Percentiles rank a stretch among this genome's conserved stretches.
Conservation (phyloP, 225 moss, liverwort and hornwort species). For the Neckera pumila region DNA sequence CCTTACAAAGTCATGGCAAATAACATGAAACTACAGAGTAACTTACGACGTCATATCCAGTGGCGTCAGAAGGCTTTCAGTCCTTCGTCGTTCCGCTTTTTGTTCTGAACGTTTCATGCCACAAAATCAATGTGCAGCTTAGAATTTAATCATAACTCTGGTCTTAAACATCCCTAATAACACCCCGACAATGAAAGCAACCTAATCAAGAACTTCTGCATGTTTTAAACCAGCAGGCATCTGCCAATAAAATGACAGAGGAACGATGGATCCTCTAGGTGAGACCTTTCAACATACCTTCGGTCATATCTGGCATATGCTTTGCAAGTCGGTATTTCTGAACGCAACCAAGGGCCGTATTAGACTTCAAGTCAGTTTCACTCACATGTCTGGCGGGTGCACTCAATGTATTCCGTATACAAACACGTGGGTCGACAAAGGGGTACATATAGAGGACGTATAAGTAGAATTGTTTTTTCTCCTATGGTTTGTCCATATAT, state of each 20-base stretch:
- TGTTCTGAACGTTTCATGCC: conserved; percentile 12
- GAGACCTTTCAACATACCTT: conserved; percentile 36
- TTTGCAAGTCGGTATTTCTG: conserved; percentile 96
- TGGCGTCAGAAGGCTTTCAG: conserved; percentile 24
- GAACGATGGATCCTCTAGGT: neutral
- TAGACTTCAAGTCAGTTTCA: neutral
- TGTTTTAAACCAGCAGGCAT: neutral
- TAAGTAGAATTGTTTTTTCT: neutral
- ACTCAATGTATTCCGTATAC: neutral
- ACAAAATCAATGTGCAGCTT: neutral
- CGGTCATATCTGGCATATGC: conserved; percentile 81
- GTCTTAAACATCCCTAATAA: neutral
- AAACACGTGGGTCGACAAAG: neutral
- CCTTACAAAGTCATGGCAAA: neutral
- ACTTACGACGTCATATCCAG: conserved; percentile 53
- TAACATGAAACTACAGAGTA: neutral
- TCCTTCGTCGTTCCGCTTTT: conserved; percentile 37
- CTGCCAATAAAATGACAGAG: neutral
- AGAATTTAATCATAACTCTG: neutral
- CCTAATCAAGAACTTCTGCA: neutral
- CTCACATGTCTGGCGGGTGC: neutral
- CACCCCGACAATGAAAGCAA: neutral
- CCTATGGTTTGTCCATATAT: neutral
- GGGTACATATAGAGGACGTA: neutral
- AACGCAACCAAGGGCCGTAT: neutral